Percentiles rank a stretch among this genome's conserved stretches.
These are phyloP conservation scores for Arabidopsis suecica DNA, from an alignment of 345 rosid genomes.

Conservation along the genomic window DNA sequence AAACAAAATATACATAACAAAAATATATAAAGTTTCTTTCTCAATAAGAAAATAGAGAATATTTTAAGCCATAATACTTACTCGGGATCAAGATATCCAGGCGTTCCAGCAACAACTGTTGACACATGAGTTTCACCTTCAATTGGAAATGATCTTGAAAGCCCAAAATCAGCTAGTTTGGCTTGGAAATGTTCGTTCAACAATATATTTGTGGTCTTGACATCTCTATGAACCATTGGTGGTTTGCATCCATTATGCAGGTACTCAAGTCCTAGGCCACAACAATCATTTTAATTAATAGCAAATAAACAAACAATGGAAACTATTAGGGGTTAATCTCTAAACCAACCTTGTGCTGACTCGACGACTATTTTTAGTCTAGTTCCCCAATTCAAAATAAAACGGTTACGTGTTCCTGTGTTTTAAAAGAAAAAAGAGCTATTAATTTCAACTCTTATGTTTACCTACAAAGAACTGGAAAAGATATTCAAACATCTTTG, in stretches of 20 bases:
- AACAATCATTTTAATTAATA: neutral
- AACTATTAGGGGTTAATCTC: neutral
- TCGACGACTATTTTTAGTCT: slow-evolving; percentile 53
- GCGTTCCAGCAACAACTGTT: slow-evolving; percentile 47
- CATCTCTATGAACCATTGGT: slow-evolving; percentile 46
- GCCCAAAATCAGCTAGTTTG: slow-evolving; percentile 50
- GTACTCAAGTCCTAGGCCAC: slow-evolving; percentile 39
- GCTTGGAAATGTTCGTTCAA: slow-evolving; percentile 57
- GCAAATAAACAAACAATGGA: neutral
- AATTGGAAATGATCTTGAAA: slow-evolving; percentile 40
- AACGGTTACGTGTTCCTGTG: slow-evolving; percentile 33
- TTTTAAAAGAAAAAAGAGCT: neutral
- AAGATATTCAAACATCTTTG: neutral
- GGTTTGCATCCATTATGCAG: slow-evolving; percentile 48
- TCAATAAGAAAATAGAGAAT: neutral
- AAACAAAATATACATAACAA: neutral
- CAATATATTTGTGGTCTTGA: slow-evolving; percentile 50
- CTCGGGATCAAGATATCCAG: slow-evolving; percentile 47
- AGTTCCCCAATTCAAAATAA: slow-evolving; percentile 50
- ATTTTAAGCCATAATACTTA: slow-evolving; percentile 8
- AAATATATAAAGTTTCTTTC: neutral
- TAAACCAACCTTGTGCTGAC: slow-evolving; percentile 55
- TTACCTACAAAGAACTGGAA: neutral
- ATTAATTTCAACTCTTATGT: neutral
- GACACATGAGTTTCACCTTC: slow-evolving; percentile 47